phyloP scores from a whole-genome alignment of 2,329 filamentous ascomycete genomes.

The Nothophaeocryptopus gaeumannii region DNA sequence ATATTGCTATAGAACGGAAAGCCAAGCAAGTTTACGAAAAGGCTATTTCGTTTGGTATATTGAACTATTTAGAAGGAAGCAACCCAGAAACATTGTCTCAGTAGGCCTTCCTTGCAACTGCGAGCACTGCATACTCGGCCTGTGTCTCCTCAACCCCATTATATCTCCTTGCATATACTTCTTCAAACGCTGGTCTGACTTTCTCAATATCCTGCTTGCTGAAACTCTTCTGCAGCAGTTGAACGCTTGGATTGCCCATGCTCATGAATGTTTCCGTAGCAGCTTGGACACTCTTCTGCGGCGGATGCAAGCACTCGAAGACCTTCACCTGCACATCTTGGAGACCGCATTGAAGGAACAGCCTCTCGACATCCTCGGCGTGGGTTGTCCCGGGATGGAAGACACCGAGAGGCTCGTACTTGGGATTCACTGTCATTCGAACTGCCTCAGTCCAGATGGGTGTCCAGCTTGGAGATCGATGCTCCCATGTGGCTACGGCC shows the following conservation, averaged over 20 bases:
- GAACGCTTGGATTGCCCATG: slow-evolving; percentile 12
- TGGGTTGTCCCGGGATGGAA: slow-evolving; percentile 9
- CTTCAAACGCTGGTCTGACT: slow-evolving; percentile 4
- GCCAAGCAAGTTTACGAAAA: too few species aligned
- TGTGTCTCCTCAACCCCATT: slow-evolving; percentile 9
- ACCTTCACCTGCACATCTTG: slow-evolving; percentile 2
- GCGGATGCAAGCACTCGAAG: slow-evolving; percentile 9
- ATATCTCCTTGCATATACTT: slow-evolving; percentile 6
- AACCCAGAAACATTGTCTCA: too few species aligned
- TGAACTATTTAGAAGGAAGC: too few species aligned
- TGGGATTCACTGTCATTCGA: slow-evolving; percentile 2
- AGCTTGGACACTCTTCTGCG: slow-evolving; percentile 5
- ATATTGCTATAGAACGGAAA: too few species aligned
- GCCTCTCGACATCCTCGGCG: neutral
- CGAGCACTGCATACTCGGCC: slow-evolving; percentile 4
- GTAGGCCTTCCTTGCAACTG: neutral
- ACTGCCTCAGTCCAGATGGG: slow-evolving; percentile 8
- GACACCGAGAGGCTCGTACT: slow-evolving; percentile 1
- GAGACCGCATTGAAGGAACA: slow-evolving; percentile 1
- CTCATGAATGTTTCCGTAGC: slow-evolving; percentile 11
- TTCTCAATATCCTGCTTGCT: slow-evolving; percentile 42
- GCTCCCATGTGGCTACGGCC: slow-evolving; percentile 22
- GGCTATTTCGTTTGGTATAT: too few species aligned
- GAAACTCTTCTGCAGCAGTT: slow-evolving; percentile 7
- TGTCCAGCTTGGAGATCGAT: slow-evolving; percentile 4